Conservation (phyloP, 768 basidiomycete species). For the Candolleomyces eurysporus region DNA sequence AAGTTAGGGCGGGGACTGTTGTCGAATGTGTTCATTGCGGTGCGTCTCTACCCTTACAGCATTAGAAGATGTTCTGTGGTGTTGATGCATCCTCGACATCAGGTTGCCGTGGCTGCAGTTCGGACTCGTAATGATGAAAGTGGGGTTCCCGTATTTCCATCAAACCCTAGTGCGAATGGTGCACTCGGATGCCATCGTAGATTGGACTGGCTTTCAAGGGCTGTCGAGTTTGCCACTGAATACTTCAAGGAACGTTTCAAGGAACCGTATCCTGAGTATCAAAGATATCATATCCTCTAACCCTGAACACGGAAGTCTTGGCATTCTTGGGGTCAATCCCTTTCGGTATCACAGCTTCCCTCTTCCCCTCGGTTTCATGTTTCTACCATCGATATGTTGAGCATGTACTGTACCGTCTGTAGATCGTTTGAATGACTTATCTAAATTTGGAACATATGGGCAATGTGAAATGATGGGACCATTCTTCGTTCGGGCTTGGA, state of each 20-base stretch:
- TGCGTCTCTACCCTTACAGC: slow-evolving; percentile 40
- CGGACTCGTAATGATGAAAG: slow-evolving; percentile 56
- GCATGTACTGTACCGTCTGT: background rate
- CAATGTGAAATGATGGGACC: background rate
- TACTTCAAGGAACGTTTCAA: too few relatives aligned
- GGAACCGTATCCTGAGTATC: too few relatives aligned
- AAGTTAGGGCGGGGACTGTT: slow-evolving; percentile 83
- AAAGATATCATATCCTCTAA: too few relatives aligned
- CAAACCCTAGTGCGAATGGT: background rate
- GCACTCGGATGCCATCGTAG: background rate
- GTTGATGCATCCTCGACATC: slow-evolving; percentile 7
- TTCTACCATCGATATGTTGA: too few relatives aligned
- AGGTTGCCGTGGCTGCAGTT: slow-evolving; percentile 92
- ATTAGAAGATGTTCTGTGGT: background rate
- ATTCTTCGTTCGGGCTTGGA: background rate
- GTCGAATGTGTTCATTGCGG: slow-evolving; percentile 98
- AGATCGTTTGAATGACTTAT: background rate
- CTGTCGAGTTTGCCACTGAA: too few relatives aligned
- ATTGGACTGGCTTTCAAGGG: background rate
- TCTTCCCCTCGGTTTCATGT: too few relatives aligned
- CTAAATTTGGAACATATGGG: background rate
- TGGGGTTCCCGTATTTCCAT: background rate
- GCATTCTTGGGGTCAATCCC: too few relatives aligned
- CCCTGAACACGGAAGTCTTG: too few relatives aligned
- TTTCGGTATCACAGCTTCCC: too few relatives aligned